Conservation (phyloP, 768 basidiomycete species). For the Coprinellus aureogranulatus region DNA sequence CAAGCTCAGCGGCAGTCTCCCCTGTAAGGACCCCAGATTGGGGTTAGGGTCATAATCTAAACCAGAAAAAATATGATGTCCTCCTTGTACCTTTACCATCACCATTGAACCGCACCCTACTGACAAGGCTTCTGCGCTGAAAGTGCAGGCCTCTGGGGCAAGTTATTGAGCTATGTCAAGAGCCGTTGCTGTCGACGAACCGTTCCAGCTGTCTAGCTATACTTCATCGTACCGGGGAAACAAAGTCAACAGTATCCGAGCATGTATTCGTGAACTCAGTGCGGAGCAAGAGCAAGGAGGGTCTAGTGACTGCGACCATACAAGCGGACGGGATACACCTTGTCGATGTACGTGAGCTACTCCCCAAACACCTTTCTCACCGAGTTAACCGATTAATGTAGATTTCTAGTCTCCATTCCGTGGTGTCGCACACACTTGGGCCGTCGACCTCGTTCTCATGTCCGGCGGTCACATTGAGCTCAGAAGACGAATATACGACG, state of each 20-base stretch:
- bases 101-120: not conserved
- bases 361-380: constrained; percentile 1
- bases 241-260: constrained; percentile 12
- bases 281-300: constrained; percentile 30
- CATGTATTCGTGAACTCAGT: constrained; percentile 12
- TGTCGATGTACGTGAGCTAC: constrained; percentile 50
- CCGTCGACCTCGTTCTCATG: constrained; percentile 62
- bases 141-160: not conserved
- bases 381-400: constrained; percentile 21
- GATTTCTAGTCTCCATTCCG: constrained; percentile 63
- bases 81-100: not conserved
- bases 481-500: constrained; percentile 41
- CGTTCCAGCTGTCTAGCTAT: constrained; percentile 40
- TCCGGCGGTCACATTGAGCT: constrained; percentile 45
- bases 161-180: not conserved
- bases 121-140: too few species aligned
- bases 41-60: not conserved
- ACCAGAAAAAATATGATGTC: not conserved
- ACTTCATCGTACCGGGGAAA: constrained; percentile 17
- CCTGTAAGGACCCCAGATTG: not conserved
- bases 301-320: constrained; percentile 63
- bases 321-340: constrained; percentile 77
- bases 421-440: constrained; percentile 67
- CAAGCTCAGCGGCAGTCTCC: not conserved
- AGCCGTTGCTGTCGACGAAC: constrained; percentile 29